These are phyloP conservation scores for Krasilnikovozyma curviuscula DNA, from an alignment of 768 basidiomycete species.

Conservation along the genomic window DNA sequence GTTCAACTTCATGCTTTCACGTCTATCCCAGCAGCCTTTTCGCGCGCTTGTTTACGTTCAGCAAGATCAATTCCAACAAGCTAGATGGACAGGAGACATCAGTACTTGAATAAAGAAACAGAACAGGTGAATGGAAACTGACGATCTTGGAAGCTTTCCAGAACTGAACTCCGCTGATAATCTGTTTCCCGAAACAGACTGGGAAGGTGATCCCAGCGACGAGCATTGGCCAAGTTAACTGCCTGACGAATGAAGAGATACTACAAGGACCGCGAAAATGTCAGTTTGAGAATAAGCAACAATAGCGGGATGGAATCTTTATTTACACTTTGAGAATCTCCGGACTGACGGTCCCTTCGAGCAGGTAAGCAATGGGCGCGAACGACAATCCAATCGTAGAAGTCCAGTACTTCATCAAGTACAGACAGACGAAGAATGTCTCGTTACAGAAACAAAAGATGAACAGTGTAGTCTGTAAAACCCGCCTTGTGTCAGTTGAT, in stretches of 20 bases:
- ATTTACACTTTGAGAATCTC: neutral
- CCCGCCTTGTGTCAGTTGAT: neutral
- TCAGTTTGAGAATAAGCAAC: neutral
- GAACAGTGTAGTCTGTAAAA: conserved; percentile 57
- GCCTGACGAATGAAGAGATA: conserved; percentile 12
- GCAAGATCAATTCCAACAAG: conserved; percentile 8
- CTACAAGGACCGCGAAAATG: conserved; percentile 12
- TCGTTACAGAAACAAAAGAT: conserved; percentile 89
- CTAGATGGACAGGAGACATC: neutral
- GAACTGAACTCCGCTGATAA: conserved; percentile 87
- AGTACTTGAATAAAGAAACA: neutral
- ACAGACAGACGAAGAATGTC: conserved; percentile 81
- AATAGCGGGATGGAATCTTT: neutral
- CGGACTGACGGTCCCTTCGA: conserved; percentile 15
- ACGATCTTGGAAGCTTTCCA: conserved; percentile 70
- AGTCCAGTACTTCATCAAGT: conserved; percentile 70
- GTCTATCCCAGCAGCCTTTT: no score
- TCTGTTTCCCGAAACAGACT: conserved; percentile 61
- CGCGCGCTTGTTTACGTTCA: neutral
- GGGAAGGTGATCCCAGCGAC: conserved; percentile 45
- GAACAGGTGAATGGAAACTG: conserved; percentile 8
- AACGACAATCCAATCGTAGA: conserved; percentile 42
- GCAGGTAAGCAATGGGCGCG: conserved; percentile 18
- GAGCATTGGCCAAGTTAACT: conserved; percentile 55
- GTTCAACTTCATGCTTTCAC: no score